Evolutionary conservation across 2,329 filamentous ascomycete species (phyloP), one percentile per base, ranked within the genome.

Genomic region (Leptographium procerum): DNA sequence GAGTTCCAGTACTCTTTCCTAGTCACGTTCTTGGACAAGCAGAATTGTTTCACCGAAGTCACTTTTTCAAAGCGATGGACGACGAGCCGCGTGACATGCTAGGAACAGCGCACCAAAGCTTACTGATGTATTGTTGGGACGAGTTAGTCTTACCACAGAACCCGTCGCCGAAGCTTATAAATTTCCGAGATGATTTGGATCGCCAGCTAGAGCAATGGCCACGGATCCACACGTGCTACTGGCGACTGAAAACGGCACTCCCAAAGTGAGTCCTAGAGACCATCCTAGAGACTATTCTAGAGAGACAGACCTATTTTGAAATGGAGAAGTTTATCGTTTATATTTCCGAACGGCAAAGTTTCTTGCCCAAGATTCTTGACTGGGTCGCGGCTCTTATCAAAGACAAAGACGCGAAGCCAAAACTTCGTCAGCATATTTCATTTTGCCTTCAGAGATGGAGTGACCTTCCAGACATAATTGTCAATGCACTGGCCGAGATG

Each of bases 1-100:
- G 65, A 72, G 29, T 75, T 74, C 56, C 34, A 65, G 11, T 52
- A 59, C 14, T 74, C 73, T 14, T 74, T 73, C 63, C 60, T 73
- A 16, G n/a, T 19, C 36, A 40, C 36, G 36, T 40, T 40, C 8
- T 40, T 40, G 4, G 36, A 40, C 14, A 40, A 40, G 14, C 3
- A 2, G n/a, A 40, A 19, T 19, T 14, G 36, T 2, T 40, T 40
- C 36, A 6, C 11, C 16, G 16, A 14, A 40, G 14, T 40, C 14
- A 4, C 13, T 40, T 40, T 19, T 40, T 40, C 36, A 19, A 16
- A 19, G 14, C 14, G 14, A 19, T 40, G 36, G 36, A 40, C 4
- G 36, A 40, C n/a, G 14, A 40, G 14, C 36, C 16, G 36, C 36
- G 36, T 4, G 36, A 40, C 36, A 40, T 40, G 36, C n/a, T 40